These are phyloP conservation scores for Spongispora temasekensis DNA, from an alignment of 1,284 basidiomycete genomes.

Conservation along the genomic window DNA sequence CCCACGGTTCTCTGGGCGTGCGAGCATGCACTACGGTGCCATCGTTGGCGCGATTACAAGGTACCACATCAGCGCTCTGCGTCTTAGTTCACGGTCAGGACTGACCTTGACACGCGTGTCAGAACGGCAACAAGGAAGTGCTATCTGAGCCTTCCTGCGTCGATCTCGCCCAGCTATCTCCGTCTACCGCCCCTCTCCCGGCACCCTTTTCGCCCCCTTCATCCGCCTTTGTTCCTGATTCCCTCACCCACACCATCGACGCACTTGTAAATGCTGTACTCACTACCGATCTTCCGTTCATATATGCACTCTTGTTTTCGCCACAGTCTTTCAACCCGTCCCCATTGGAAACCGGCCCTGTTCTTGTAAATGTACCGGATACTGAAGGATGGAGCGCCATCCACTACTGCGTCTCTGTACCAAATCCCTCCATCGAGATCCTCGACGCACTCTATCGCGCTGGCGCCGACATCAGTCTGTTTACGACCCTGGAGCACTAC, in stretches of 20 bases:
- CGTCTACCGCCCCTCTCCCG: slow-evolving; percentile 19
- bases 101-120: slow-evolving; percentile 12
- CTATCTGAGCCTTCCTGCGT: slow-evolving; percentile 29
- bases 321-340: slow-evolving; percentile 42
- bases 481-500: slow-evolving; percentile 62
- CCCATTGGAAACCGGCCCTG: slow-evolving; percentile 44
- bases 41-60: slow-evolving; percentile 56
- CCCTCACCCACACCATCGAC: slow-evolving; percentile 43
- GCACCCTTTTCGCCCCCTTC: slow-evolving; percentile 12
- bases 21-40: slow-evolving; percentile 61
- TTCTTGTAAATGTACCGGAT: slow-evolving; percentile 65
- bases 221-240: slow-evolving; percentile 39
- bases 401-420: slow-evolving; percentile 63
- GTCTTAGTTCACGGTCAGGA: too few species aligned
- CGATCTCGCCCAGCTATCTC: slow-evolving; percentile 28
- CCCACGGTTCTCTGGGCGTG: slow-evolving; percentile 65
- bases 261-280: slow-evolving; percentile 55
- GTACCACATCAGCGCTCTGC: too few species aligned
- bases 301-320: slow-evolving; percentile 60
- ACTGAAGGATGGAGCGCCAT: slow-evolving; percentile 67
- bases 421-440: slow-evolving; percentile 56
- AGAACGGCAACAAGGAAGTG: slow-evolving; percentile 35
- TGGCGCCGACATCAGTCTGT: slow-evolving; percentile 69
- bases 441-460: slow-evolving; percentile 71
- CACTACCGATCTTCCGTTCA: slow-evolving; percentile 47